Evolutionary conservation across 331 rosid species (phyloP).

Genomic region (Stylosanthes scabra): DNA sequence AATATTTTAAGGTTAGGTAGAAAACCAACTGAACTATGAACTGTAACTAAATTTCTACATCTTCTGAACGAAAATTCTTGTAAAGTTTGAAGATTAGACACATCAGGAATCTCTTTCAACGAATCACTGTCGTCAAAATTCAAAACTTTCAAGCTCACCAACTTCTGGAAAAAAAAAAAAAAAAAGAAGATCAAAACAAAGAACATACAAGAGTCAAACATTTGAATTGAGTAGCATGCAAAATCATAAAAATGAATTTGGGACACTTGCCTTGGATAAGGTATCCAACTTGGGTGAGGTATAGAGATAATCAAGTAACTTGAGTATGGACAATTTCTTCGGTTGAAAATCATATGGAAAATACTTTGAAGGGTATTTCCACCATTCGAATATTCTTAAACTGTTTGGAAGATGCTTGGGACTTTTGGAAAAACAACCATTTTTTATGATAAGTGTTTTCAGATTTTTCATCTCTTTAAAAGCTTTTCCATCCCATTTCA

Average conservation of each 20-base stretch:
- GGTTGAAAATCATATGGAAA: constrained; percentile 13
- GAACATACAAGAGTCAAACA: too few species aligned
- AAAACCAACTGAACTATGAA: constrained; percentile 29
- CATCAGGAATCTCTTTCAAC: constrained; percentile 20
- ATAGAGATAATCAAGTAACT: neutral
- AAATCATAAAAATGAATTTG: neutral
- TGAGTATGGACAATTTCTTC: neutral
- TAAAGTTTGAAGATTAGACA: constrained; percentile 22
- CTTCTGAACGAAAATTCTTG: neutral
- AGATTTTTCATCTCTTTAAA: constrained; percentile 26
- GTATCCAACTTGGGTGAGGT: neutral
- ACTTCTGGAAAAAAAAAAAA: neutral
- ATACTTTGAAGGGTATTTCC: neutral
- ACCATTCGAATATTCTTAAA: constrained; percentile 25
- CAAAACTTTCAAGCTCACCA: neutral
- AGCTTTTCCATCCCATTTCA: neutral
- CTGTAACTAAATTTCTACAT: constrained; percentile 6
- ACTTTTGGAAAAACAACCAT: neutral
- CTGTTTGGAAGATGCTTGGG: constrained; percentile 25
- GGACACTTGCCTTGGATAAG: neutral
- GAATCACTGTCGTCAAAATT: neutral
- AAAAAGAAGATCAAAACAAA: neutral
- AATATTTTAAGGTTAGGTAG: neutral
- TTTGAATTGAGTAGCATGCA: neutral
- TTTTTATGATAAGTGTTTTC: neutral